phyloP scores from a whole-genome alignment of 2,329 filamentous ascomycete genomes.

The Exutisphaerella laricina region DNA sequence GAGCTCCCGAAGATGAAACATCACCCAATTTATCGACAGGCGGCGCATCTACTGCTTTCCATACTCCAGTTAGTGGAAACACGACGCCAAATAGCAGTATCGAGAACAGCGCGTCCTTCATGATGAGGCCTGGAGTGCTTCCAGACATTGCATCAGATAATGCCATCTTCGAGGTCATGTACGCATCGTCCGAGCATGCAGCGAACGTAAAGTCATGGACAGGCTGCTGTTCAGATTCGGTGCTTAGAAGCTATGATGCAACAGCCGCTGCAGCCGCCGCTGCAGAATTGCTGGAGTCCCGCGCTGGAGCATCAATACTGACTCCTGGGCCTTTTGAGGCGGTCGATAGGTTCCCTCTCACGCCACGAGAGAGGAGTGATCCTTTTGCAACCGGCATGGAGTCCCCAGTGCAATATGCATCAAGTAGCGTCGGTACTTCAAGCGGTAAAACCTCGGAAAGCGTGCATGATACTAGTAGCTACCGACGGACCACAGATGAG shows the following conservation, averaged over 20 bases:
- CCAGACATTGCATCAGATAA: conserved; percentile 1
- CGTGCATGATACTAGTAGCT: background rate
- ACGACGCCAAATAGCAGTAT: background rate
- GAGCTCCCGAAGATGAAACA: too few relatives aligned
- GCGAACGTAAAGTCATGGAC: background rate
- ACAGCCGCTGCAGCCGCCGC: conserved; percentile 1
- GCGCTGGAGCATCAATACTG: background rate
- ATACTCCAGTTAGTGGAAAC: background rate
- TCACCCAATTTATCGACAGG: background rate
- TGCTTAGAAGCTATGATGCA: conserved; percentile 1
- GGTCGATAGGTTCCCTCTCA: conserved; percentile 2
- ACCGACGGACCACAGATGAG: too few relatives aligned
- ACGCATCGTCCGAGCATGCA: background rate
- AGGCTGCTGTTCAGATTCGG: background rate
- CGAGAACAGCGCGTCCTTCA: background rate
- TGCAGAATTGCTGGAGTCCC: conserved; percentile 1
- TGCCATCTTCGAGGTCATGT: background rate
- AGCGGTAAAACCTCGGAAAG: background rate
- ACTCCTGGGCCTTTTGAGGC: conserved; percentile 1
- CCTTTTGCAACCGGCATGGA: background rate
- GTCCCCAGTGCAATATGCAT: background rate
- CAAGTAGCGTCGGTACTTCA: background rate
- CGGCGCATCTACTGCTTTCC: background rate
- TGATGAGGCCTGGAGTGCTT: background rate
- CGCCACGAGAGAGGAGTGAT: conserved; percentile 1